Conservation (phyloP, 169 alveolate genomes). For the Miamiensis avidus region DNA sequence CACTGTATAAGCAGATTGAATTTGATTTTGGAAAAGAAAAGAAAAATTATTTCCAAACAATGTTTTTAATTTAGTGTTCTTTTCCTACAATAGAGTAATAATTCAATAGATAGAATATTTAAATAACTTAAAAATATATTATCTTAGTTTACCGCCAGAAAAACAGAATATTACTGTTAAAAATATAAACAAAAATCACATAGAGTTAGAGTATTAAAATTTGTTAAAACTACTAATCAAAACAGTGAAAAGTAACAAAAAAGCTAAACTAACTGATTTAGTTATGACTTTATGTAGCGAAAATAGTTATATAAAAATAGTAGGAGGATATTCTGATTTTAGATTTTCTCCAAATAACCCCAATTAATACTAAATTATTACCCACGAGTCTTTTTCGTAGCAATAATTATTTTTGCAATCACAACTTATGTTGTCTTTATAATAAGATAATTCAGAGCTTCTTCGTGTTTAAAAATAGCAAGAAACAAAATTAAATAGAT, state of each 20-base stretch:
- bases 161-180: not conserved
- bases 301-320: too few species aligned
- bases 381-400: not conserved
- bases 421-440: not conserved
- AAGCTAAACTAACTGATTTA: not conserved
- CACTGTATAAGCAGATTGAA: too few species aligned
- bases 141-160: too few species aligned
- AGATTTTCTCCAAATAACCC: too few species aligned
- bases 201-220: not conserved
- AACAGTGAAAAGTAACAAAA: too few species aligned
- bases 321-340: not conserved
- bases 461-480: not conserved
- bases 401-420: not conserved
- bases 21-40: not conserved
- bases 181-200: too few species aligned
- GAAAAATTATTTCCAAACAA: too few species aligned
- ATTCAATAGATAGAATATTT: too few species aligned
- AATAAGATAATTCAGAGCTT: not conserved
- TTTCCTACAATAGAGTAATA: not conserved
- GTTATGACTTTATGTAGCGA: not conserved
- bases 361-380: too few species aligned
- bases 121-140: too few species aligned
- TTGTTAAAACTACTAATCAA: not conserved
- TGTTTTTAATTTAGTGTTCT: not conserved
- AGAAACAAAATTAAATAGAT: not conserved